These are phyloP conservation scores for Ophiostoma sp. DNA, from an alignment of 2,329 filamentous ascomycete species.

Conservation along the genomic window DNA sequence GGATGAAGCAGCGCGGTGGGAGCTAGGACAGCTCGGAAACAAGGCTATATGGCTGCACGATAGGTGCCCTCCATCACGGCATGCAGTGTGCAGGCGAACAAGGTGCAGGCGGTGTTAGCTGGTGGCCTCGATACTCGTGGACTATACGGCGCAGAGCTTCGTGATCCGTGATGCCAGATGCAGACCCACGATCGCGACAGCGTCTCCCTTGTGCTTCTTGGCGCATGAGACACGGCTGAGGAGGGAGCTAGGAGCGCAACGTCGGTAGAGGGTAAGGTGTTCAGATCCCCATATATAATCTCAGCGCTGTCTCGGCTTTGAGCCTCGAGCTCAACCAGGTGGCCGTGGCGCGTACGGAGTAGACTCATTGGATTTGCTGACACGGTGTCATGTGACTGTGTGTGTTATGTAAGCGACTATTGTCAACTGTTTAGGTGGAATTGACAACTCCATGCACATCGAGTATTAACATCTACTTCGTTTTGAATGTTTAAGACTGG, in stretches of 20 bases:
- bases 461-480: no score
- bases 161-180: background rate
- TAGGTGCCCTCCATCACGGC: background rate
- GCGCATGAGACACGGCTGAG: constrained; percentile 6
- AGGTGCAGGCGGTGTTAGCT: background rate
- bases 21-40: background rate
- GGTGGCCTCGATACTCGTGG: background rate
- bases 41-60: background rate
- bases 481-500: no score
- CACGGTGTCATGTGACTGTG: background rate
- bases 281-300: background rate
- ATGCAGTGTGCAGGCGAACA: background rate
- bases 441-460: no score
- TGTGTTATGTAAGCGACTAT: no score
- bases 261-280: background rate
- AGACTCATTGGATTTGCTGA: background rate
- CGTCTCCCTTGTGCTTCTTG: background rate
- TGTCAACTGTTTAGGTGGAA: no score
- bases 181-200: constrained; percentile 3
- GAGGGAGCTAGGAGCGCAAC: background rate
- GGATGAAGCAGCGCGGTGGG: background rate
- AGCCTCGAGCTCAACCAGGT: background rate
- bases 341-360: background rate
- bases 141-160: background rate
- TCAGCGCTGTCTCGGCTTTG: background rate